Conservation (phyloP, 306 rosid genomes). For the Canavalia ensiformis region DNA sequence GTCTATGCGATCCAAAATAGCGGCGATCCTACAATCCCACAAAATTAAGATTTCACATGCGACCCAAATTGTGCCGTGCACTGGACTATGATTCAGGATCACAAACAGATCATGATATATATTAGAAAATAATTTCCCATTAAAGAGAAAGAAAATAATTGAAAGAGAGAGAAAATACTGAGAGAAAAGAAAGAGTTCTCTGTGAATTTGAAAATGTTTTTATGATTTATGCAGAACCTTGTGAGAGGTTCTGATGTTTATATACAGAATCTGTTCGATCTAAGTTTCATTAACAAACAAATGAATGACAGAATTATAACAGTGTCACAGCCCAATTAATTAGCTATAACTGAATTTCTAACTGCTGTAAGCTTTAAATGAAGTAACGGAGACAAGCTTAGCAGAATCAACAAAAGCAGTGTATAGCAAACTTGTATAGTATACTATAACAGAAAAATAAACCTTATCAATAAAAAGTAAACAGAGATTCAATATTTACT, state of each 20-base stretch:
- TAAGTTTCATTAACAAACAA: not conserved
- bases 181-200: not conserved
- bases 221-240: constrained; percentile 4
- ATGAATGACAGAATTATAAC: constrained; percentile 10
- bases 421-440: not conserved
- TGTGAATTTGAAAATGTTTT: not conserved
- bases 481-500: not conserved
- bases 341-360: constrained; percentile 11
- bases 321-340: not conserved
- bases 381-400: constrained; percentile 11
- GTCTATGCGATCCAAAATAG: no score
- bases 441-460: not conserved
- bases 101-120: no score
- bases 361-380: constrained; percentile 2
- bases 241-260: not conserved
- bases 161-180: not conserved
- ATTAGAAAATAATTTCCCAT: not conserved
- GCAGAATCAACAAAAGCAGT: constrained; percentile 33
- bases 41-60: no score
- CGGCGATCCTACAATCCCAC: no score
- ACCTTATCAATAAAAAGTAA: constrained; percentile 17
- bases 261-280: not conserved
- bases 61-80: no score
- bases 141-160: not conserved
- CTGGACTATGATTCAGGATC: no score